Evolutionary conservation across 805 yeast genomes (phyloP), one percentile per base, ranked within the genome.

Genomic region (Debaryomyces prosopidis): DNA sequence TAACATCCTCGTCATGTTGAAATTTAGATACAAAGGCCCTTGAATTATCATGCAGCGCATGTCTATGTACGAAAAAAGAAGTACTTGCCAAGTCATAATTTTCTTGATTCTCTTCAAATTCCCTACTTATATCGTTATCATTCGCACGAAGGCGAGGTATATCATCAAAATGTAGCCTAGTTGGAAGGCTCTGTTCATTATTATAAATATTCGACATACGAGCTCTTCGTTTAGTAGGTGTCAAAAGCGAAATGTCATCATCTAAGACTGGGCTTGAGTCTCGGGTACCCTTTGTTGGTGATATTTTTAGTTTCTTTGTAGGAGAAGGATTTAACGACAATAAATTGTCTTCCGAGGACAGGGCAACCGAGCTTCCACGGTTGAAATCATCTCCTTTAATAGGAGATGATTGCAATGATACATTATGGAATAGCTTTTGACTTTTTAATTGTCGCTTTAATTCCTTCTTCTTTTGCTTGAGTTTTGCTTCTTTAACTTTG

Each of bases 311-410:
- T 38, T 54, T 62, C 43, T 64, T 66, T 1, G 63, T 52, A 3
- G 70, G 69, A 1, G 69, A 63, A 6, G 67, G 62, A n/a, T 58
- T 54, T 9, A 60, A 44, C 7, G 51, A 44, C 44, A 65, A 48
- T 32, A 65, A 48, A 36, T 63, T 60, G 43, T 66, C 57, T 42
- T 52, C 57, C 8, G 52, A 35, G 3, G 45, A n/a, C 18, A 17
- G 14, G 14, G 16, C 17, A 26, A 27, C 11, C 4, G 27, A 18
- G 14, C n/a, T 38, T n/a, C 18, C 18, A 10, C 26, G 2, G 8
- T 10, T 12, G 16, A 38, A 12, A 23, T 46, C 36, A n/a, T 34
- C 36, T 11, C 31, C 42, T 30, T 35, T 26, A n/a, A 28, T 17
- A 5, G 34, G 41, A 5, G 46, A 34, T 6, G 45, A 39, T n/a